phyloP scores from a whole-genome alignment of 176 grass and related monocot species.

The Ensete glaucum region DNA sequence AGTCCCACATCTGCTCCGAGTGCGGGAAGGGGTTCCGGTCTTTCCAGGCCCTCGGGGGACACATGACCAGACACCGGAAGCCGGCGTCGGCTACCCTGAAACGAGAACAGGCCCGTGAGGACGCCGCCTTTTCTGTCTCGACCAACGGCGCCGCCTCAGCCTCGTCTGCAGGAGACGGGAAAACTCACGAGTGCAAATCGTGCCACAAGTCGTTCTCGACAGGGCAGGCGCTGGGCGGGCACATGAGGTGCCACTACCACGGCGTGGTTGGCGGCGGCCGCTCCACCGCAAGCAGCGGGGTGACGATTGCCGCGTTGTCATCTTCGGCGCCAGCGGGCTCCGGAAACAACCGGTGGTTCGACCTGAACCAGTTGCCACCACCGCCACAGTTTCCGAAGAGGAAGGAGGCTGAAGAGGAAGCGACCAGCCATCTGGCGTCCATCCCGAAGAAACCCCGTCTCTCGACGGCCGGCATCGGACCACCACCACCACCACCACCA shows the following conservation, averaged over 20 bases:
- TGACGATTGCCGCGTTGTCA: neutral
- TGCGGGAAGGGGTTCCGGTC: constrained; percentile 10
- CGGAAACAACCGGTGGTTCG: neutral
- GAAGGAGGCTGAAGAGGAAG: neutral
- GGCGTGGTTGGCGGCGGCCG: neutral
- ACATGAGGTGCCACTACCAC: constrained; percentile 10
- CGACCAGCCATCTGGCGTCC: too few species aligned
- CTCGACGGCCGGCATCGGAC: too few species aligned
- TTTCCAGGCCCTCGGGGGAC: constrained; percentile 6
- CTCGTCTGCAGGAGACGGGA: neutral
- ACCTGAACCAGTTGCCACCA: neutral
- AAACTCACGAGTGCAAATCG: neutral
- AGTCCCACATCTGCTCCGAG: neutral
- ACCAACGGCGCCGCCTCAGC: too few species aligned
- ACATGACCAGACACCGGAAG: constrained; percentile 13
- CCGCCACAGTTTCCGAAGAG: neutral
- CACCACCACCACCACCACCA: too few species aligned
- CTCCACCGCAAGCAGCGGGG: neutral
- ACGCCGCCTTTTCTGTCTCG: neutral
- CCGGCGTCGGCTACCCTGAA: too few species aligned
- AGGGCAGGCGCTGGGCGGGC: constrained; percentile 12
- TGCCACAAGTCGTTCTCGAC: neutral
- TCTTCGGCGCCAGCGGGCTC: neutral
- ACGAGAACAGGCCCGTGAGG: neutral
- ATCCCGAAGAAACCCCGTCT: too few species aligned